These are phyloP conservation scores for Acidiella bohemica DNA, from an alignment of 495 filamentous ascomycete genomes.

Conservation along the genomic window DNA sequence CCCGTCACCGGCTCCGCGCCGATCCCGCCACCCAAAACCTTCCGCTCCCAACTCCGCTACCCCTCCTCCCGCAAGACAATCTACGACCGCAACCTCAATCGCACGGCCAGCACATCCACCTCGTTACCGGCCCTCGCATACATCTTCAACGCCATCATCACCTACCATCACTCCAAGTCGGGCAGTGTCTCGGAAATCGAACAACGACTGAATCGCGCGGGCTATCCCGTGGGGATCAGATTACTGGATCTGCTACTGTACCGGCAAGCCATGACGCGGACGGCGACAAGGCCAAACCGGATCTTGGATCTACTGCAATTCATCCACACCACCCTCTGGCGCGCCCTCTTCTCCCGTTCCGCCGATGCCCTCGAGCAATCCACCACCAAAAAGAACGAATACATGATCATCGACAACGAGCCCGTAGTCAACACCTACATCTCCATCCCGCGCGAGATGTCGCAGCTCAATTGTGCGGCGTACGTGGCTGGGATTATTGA, in stretches of 20 bases:
- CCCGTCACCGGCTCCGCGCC: constrained; percentile 1
- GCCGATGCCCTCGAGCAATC: constrained; percentile 88
- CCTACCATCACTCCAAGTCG: constrained; percentile 80
- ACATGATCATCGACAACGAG: constrained; percentile 97
- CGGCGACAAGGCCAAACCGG: constrained; percentile 65
- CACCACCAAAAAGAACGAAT: constrained; percentile 71
- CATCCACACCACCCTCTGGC: constrained; percentile 81
- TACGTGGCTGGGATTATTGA: constrained; percentile 93
- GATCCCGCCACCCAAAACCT: constrained; percentile 13
- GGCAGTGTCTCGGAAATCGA: constrained; percentile 89
- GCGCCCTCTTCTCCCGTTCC: constrained; percentile 75
- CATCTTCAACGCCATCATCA: constrained; percentile 92
- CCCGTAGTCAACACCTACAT: constrained; percentile 89
- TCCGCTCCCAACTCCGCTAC: constrained; percentile 49
- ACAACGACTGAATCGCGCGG: constrained; percentile 81
- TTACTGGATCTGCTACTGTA: constrained; percentile 90
- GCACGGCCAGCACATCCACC: constrained; percentile 70
- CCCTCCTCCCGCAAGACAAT: constrained; percentile 95
- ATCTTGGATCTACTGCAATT: constrained; percentile 89
- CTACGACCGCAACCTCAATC: constrained; percentile 89
- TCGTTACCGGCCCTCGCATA: constrained; percentile 91
- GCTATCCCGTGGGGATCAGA: constrained; percentile 85
- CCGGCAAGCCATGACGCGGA: constrained; percentile 47
- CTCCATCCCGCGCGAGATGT: constrained; percentile 87
- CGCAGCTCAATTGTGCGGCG: constrained; percentile 87